Evolutionary conservation across 1,284 basidiomycete species (phyloP).

Genomic region (Leccinum griseonigrum): DNA sequence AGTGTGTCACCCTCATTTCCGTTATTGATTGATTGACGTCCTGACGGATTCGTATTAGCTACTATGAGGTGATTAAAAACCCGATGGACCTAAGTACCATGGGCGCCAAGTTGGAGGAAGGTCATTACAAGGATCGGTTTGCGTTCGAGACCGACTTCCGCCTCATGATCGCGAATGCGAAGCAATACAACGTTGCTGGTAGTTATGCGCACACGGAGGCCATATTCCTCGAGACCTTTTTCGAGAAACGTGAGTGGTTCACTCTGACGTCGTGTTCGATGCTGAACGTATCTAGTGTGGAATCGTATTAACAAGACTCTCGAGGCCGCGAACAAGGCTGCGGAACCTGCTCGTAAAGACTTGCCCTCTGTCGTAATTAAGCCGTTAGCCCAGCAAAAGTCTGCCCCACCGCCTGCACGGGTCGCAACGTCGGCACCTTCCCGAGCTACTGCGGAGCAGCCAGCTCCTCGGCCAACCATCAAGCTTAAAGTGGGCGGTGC

Average conservation of each 20-base stretch:
- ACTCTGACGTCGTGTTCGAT: not conserved
- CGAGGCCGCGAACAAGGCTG: slow-evolving; percentile 42
- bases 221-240: slow-evolving; percentile 74
- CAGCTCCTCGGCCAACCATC: slow-evolving; percentile 52
- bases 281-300: slow-evolving; percentile 53
- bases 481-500: slow-evolving; percentile 50
- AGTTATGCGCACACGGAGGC: slow-evolving; percentile 80
- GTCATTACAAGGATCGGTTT: slow-evolving; percentile 83
- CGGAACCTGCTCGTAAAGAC: slow-evolving; percentile 31
- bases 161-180: slow-evolving; percentile 88
- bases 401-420: slow-evolving; percentile 11
- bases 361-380: slow-evolving; percentile 36
- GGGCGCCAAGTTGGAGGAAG: slow-evolving; percentile 82
- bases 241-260: slow-evolving; percentile 73
- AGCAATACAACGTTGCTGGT: slow-evolving; percentile 77
- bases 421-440: slow-evolving; percentile 23
- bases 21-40: not conserved
- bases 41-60: slow-evolving; percentile 46
- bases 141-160: slow-evolving; percentile 87
- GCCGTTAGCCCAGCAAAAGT: slow-evolving; percentile 32
- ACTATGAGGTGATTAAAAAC: slow-evolving; percentile 86
- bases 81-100: slow-evolving; percentile 97
- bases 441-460: slow-evolving; percentile 31
- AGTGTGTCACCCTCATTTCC: slow-evolving; percentile 49
- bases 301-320: slow-evolving; percentile 75